Percentiles rank a stretch among this genome's conserved stretches.
phyloP scores from a whole-genome alignment of 2,329 filamentous ascomycete genomes.

The Didymella exigua region DNA sequence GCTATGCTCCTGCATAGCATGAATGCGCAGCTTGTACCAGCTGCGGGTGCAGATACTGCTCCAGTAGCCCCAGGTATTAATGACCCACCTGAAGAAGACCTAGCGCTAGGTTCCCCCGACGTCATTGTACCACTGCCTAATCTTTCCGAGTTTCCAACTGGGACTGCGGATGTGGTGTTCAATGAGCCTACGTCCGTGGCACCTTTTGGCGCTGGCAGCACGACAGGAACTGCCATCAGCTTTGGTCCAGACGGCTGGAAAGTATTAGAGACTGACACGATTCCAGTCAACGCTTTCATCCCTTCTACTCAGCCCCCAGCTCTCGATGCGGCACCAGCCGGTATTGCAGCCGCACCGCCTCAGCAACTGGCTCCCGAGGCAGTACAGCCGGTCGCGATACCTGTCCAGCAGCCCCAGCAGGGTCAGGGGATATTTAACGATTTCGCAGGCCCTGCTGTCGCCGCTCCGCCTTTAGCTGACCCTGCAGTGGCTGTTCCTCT shows the following conservation, averaged over 20 bases:
- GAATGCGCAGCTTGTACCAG: constrained; percentile 8
- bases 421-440: too few species aligned
- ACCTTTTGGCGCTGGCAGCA: neutral
- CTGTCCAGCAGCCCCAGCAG: too few species aligned
- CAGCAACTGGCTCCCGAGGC: neutral
- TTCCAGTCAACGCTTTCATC: neutral
- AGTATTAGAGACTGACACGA: neutral
- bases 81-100: constrained; percentile 1
- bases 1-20: constrained; percentile 16
- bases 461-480: neutral
- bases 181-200: neutral
- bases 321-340: neutral
- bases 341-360: too few species aligned
- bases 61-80: constrained; percentile 6
- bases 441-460: neutral
- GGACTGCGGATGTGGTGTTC: constrained; percentile 12
- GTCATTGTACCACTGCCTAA: neutral
- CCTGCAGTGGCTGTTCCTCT: neutral
- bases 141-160: neutral
- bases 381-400: neutral
- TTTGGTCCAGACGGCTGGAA: neutral
- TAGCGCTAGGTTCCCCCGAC: neutral
- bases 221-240: constrained; percentile 3
- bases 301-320: neutral
- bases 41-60: neutral